phyloP scores from a whole-genome alignment of 495 filamentous ascomycete genomes.

The Penicillium manginii region DNA sequence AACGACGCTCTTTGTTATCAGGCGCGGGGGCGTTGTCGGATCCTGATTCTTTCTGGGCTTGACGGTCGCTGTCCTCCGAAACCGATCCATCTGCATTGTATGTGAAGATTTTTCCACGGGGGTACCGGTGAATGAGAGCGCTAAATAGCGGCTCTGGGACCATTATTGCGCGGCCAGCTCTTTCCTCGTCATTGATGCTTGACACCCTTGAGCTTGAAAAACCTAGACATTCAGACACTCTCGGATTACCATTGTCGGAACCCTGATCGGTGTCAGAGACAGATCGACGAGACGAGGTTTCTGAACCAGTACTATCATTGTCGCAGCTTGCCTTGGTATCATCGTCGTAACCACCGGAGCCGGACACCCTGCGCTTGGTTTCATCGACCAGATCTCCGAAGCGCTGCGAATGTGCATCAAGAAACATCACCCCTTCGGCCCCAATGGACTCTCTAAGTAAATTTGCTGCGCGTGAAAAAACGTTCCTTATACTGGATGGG shows the following conservation, averaged over 20 bases:
- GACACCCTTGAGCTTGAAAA: constrained; percentile 23
- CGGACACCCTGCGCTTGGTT: constrained; percentile 7
- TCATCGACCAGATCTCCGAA: constrained; percentile 21
- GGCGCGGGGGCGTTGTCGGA: constrained; percentile 1
- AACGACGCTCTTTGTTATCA: background rate
- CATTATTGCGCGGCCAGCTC: constrained; percentile 38
- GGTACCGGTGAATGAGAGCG: constrained; percentile 53
- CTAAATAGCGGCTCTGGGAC: constrained; percentile 22
- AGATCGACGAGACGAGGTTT: background rate
- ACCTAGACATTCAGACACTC: constrained; percentile 10
- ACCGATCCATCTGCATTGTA: constrained; percentile 47
- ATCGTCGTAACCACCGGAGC: constrained; percentile 3
- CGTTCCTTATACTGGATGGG: background rate
- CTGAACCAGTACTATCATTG: constrained; percentile 23
- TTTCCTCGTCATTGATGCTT: constrained; percentile 25
- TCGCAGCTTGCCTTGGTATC: constrained; percentile 13
- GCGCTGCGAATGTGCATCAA: constrained; percentile 44
- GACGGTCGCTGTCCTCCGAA: constrained; percentile 26
- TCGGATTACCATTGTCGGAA: background rate
- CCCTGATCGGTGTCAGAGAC: background rate
- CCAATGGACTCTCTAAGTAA: constrained; percentile 42
- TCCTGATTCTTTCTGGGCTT: constrained; percentile 4
- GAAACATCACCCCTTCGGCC: constrained; percentile 55
- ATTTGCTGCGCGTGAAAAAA: constrained; percentile 3
- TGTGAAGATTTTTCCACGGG: constrained; percentile 61